phyloP scores from a whole-genome alignment of 495 filamentous ascomycete genomes.

The Trichoderma reesei region DNA sequence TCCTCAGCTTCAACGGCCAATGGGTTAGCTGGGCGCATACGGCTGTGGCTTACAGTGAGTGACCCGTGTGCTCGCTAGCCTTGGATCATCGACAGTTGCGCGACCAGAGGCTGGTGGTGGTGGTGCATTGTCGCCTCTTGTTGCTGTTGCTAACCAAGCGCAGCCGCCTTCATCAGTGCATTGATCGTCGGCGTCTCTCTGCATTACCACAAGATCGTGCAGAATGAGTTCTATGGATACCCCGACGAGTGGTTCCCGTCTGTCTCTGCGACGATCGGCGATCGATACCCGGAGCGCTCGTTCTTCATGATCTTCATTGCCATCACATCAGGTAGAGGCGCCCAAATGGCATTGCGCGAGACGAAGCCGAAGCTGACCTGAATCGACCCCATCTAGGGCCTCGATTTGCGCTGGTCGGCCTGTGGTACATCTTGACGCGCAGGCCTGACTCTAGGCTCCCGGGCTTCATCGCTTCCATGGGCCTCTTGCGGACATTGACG shows the following conservation, averaged over 20 bases:
- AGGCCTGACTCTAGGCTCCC: conserved; percentile 64
- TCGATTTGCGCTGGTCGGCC: conserved; percentile 79
- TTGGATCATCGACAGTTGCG: background rate
- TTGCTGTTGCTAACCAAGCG: conserved; percentile 10
- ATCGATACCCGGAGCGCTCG: conserved; percentile 92
- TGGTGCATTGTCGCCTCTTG: too few relatives aligned
- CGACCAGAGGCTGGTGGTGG: background rate
- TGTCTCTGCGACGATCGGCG: conserved; percentile 96
- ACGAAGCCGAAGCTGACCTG: background rate
- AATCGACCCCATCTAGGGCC: conserved; percentile 44
- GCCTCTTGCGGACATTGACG: conserved; percentile 80
- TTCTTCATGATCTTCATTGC: conserved; percentile 97
- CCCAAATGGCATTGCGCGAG: background rate
- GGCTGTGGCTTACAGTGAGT: conserved; percentile 62
- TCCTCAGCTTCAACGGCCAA: conserved; percentile 76
- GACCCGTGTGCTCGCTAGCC: background rate
- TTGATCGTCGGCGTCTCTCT: conserved; percentile 73
- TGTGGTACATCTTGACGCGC: conserved; percentile 87
- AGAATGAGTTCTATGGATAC: conserved; percentile 96
- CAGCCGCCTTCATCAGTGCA: conserved; percentile 84
- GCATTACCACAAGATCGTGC: conserved; percentile 93
- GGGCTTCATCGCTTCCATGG: conserved; percentile 70
- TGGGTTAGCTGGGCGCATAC: conserved; percentile 92
- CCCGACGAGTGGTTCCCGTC: conserved; percentile 99
- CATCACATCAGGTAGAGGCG: conserved; percentile 66